Evolutionary conservation across 106 monocot genomes (phyloP).

Genomic region (Allium fistulosum): DNA sequence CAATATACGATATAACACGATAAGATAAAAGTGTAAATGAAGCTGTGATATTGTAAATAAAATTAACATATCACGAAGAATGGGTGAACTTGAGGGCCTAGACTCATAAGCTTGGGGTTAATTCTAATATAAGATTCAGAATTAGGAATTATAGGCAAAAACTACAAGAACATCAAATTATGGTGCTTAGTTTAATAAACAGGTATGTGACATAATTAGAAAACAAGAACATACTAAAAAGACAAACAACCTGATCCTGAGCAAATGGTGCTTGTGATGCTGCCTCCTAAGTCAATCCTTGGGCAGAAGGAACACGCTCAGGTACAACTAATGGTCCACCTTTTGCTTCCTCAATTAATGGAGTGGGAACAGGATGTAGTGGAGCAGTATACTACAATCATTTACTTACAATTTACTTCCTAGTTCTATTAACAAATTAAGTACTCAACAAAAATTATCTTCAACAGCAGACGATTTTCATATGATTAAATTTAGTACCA

Average conservation of each 20-base stretch:
- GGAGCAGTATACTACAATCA: slow-evolving; percentile 49
- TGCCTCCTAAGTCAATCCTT: slow-evolving; percentile 46
- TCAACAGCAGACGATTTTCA: too few species aligned
- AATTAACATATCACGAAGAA: too few species aligned
- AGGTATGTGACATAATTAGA: too few species aligned
- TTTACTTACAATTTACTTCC: background rate
- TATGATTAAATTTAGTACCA: too few species aligned
- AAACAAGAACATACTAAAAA: too few species aligned
- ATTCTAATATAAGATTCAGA: slow-evolving; percentile 65
- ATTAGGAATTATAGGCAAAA: slow-evolving; percentile 43
- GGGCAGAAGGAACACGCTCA: slow-evolving; percentile 61
- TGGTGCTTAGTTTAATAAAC: too few species aligned
- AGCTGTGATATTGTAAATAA: too few species aligned
- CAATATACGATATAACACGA: too few species aligned
- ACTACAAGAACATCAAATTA: slow-evolving; percentile 56
- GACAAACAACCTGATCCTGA: slow-evolving; percentile 64
- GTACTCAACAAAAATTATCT: too few species aligned
- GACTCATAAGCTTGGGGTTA: slow-evolving; percentile 64
- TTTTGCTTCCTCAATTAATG: slow-evolving; percentile 74
- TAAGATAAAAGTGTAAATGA: too few species aligned
- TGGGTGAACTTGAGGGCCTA: slow-evolving; percentile 74
- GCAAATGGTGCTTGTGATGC: slow-evolving; percentile 68
- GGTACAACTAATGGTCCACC: slow-evolving; percentile 46
- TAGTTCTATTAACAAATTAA: too few species aligned
- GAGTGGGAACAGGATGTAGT: slow-evolving; percentile 46